Percentiles rank a stretch among this genome's conserved stretches.
phyloP scores from a whole-genome alignment of 352 stramenopile species.

The Phytophthora kernoviae region DNA sequence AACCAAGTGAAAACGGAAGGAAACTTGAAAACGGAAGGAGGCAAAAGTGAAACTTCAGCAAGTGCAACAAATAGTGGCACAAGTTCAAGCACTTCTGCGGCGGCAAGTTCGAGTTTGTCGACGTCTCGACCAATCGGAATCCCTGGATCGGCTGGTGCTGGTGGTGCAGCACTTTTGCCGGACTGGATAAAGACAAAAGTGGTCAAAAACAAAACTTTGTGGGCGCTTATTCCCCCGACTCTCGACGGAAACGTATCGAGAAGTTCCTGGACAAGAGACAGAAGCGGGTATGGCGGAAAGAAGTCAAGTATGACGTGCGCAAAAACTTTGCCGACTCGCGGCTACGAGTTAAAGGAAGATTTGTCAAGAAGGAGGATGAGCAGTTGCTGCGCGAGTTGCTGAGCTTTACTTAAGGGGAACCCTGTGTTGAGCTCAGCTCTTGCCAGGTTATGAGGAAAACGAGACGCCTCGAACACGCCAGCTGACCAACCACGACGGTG shows the following conservation, averaged over 20 bases:
- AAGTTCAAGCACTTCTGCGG: constrained; percentile 5
- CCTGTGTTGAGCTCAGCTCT: constrained; percentile 6
- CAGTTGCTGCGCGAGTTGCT: constrained; percentile 85
- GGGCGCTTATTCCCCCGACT: constrained; percentile 95
- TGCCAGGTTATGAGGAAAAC: constrained; percentile 13
- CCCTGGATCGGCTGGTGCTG: constrained; percentile 52
- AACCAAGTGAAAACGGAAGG: constrained; percentile 69
- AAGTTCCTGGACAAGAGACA: constrained; percentile 96
- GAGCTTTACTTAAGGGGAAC: constrained; percentile 71
- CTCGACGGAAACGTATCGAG: constrained; percentile 91
- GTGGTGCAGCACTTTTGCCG: constrained; percentile 46
- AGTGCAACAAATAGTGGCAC: constrained; percentile 15
- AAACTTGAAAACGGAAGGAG: constrained; percentile 38
- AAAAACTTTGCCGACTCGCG: constrained; percentile 99
- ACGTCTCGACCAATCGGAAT: constrained; percentile 85
- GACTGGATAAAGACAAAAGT: constrained; percentile 55
- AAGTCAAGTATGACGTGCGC: constrained; percentile 98
- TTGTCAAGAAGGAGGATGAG: constrained; percentile 98
- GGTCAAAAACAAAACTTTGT: constrained; percentile 88
- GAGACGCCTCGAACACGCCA: constrained; percentile 8
- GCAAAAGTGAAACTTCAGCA: constrained; percentile 25
- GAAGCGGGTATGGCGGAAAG: constrained; percentile 94
- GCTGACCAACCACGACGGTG: constrained; percentile 11
- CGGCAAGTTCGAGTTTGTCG: constrained; percentile 45
- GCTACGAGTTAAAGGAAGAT: constrained; percentile 95